A percentile compares a stretch with the other conserved stretches of the same genome.
Evolutionary conservation across 2,329 filamentous ascomycete species (phyloP).

Genomic region (Fusarium sp.): DNA sequence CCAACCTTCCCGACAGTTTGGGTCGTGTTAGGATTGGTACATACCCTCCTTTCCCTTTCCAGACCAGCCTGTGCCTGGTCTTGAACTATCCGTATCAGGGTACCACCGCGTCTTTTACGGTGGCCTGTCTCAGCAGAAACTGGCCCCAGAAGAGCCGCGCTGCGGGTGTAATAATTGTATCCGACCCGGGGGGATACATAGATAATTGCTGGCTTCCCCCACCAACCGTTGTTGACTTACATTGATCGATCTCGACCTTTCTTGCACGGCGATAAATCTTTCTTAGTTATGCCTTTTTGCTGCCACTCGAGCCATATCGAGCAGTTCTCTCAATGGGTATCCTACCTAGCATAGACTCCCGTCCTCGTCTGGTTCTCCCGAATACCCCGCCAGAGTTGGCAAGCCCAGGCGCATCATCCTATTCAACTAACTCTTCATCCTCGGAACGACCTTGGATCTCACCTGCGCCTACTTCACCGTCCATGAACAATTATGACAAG

Average conservation of each 20-base stretch:
- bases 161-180: constrained; percentile 44
- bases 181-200: constrained; percentile 42
- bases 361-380: constrained; percentile 60
- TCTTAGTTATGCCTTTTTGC: constrained; percentile 39
- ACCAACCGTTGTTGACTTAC: constrained; percentile 25
- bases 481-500: constrained; percentile 68
- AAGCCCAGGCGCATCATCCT: constrained; percentile 60
- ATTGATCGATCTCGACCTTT: constrained; percentile 30
- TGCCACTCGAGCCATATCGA: constrained; percentile 43
- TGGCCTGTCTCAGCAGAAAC: constrained; percentile 42
- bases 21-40: constrained; percentile 46
- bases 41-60: constrained; percentile 38
- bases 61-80: constrained; percentile 43
- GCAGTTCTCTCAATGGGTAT: constrained; percentile 63
- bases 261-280: constrained; percentile 23
- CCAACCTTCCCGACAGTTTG: constrained; percentile 44
- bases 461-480: constrained; percentile 55
- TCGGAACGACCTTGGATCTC: constrained; percentile 58
- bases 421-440: constrained; percentile 55
- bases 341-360: constrained; percentile 60
- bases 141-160: constrained; percentile 37
- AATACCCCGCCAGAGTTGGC: constrained; percentile 64
- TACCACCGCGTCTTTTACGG: constrained; percentile 40
- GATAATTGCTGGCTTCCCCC: constrained; percentile 41
- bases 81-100: constrained; percentile 42